Evolutionary conservation across 768 basidiomycete genomes (phyloP), one percentile per base, ranked within the genome.

Genomic region (Serpula lacrymans): DNA sequence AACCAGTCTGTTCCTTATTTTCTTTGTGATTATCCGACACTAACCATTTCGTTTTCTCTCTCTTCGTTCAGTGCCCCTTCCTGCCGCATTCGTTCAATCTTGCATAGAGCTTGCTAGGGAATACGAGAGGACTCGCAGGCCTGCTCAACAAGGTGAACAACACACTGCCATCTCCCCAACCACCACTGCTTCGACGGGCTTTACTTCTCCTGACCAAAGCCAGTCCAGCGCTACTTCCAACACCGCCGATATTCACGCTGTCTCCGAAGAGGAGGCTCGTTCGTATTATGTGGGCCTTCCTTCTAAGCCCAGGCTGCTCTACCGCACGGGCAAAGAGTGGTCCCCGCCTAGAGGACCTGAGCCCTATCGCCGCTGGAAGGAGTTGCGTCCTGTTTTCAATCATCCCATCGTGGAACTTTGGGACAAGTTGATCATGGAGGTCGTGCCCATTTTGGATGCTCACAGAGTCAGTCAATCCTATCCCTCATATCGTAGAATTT

Each of bases 391-490:
- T 48, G 59, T 66, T 47, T 61, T 58, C 49, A 48, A 14, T 37
- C 64, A 67, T 53, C 59, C 54, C 12, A 61, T 66, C 45, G 21
- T 33, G 17, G 46, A 50, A 36, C 43, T 59, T 41, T 67, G 64
- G 65, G 44, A 58, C 51, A 22, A 57, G 20, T 56, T 53, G 55
- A 59, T 26, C 41, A 52, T 50, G 49, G 54, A 51, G 52, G 62
- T 59, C 56, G 52, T 49, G n/a, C 27, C 39, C 3, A 28, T 57
- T 39, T 40, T 60, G 56, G 57, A 59, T 39, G 43, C 51, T 50
- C 54, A 53, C 51, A 39, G 5, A 43, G 55, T 56, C 42, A 50
- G 55, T 59, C 46, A 46, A 47, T 40, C 53, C 52, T 26, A 42
- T 43, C 35, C 13, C 51, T 54, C 43, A 50, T 60, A 45, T 57